Base-by-base conservation (phyloP, 73 alveolate genomes). In the Paramecium biaurelia region DNA sequence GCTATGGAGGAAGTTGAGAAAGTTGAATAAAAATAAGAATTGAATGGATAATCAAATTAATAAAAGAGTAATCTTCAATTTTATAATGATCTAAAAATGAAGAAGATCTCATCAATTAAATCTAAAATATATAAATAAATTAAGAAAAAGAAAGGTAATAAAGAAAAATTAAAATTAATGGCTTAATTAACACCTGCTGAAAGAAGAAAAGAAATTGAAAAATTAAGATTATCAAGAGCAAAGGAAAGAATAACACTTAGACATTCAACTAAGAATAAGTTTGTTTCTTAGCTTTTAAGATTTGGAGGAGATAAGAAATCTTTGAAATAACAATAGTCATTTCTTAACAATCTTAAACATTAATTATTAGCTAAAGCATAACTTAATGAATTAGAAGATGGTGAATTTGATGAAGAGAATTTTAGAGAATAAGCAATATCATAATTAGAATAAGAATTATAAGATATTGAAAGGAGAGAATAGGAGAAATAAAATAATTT, bases 261-360 rank as follows among this genome's bases (percentile, higher is more conserved):
- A 42, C 90, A 79, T 45, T 79, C 90, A 18, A 79, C 90, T 11
- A 79, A 79, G n/a, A 79, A 79, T 23, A 79, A 79, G 15, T 79
- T 18, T 79, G 56, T 79, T 4, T 43, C 45, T 79, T 47, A 79
- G 15, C 32, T 79, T 3, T 8, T 79, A 34, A 41, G 90, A 79
- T 79, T 79, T 79, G 90, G 90, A 42, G 90, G 76, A 12, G 90
- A 79, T 21, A 79, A 79, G 26, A 79, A 21, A 42, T 43, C 90
- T 7, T 18, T 79, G 7, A 79, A 79, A 47, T 23, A 79, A 24
- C 37, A 79, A 79, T 79, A 79, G 20, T 41, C 76, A 23, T 79
- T 79, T 4, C 11, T 79, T 0, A 79, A 79, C n/a, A 79, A 79
- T 43, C 6, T 79, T n/a, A 79, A 79, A 79, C 34, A 38, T 21